A percentile compares a stretch with the other conserved stretches of the same genome.
These are phyloP conservation scores for Pleurotus eryngii DNA, from an alignment of 768 basidiomycete species.

Conservation along the genomic window DNA sequence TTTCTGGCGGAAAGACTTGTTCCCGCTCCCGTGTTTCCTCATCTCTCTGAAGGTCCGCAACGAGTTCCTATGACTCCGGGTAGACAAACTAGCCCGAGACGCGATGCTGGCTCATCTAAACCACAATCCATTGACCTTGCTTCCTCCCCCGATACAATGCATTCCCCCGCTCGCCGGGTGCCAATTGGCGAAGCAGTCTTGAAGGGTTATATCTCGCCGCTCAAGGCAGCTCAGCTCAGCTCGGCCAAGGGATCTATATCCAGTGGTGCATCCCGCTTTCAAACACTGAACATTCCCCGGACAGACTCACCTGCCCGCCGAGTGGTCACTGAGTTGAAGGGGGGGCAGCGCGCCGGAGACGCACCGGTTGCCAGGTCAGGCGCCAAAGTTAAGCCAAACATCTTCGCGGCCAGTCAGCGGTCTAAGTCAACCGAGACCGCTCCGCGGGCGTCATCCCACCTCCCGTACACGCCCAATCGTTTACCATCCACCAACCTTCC, in stretches of 20 bases:
- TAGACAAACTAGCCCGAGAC: conserved; percentile 14
- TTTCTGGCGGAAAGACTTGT: background rate
- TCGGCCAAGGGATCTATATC: conserved; percentile 7
- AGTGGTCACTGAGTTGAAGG: conserved; percentile 16
- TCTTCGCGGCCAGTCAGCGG: too few relatives aligned
- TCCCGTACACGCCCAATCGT: background rate
- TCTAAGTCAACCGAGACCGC: too few relatives aligned
- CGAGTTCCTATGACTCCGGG: conserved; percentile 14
- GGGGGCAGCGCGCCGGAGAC: too few relatives aligned
- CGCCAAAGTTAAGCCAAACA: too few relatives aligned
- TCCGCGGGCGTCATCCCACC: background rate
- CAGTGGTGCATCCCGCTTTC: conserved; percentile 14
- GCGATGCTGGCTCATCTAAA: conserved; percentile 30
- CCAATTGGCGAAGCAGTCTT: conserved; percentile 50
- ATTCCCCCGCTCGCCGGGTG: conserved; percentile 66
- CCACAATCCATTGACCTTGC: conserved; percentile 25
- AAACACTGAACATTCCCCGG: conserved; percentile 26
- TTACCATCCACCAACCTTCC: background rate
- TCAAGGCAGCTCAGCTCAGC: conserved; percentile 37
- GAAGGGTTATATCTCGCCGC: conserved; percentile 47
- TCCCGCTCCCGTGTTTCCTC: conserved; percentile 4
- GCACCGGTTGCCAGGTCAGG: conserved; percentile 8
- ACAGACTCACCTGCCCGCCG: conserved; percentile 41
- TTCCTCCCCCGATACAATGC: conserved; percentile 27
- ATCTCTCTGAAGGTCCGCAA: conserved; percentile 1